Base-by-base conservation (phyloP, 768 basidiomycete genomes). In the Lentinula detonsa region DNA sequence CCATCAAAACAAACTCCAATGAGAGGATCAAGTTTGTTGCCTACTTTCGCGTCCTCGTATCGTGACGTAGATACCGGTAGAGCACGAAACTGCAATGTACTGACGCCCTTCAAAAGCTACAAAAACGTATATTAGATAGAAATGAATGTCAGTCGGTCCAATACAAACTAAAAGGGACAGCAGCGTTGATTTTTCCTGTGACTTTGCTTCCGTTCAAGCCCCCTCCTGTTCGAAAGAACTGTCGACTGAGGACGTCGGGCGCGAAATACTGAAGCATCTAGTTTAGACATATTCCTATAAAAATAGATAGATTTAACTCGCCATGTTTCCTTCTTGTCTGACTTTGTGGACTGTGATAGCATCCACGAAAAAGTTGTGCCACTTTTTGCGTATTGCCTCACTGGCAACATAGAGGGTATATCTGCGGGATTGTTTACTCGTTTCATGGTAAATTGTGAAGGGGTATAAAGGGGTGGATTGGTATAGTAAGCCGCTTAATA, bases 371-470 rank as follows among this genome's bases (percentile, higher is more conserved):
- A 76, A 77, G 11, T 76, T 76, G 18, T 81, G 61, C 92, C 92
- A 94, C 65, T 81, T 83, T 67, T 78, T 78, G 60, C 92, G 75
- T 61, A 78, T 63, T 1, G 74, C 67, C 49, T 91, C 87, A 11
- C 79, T 84, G 16, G 75, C 64, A 0, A 88, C 86, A 64, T 85
- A 90, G 9, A 94, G 74, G 2, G 88, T 93, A 70, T 93, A 94
- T 61, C 85, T 74, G 49, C 91, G 81, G 55, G 72, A 75, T 16
- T 74, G 66, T 56, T 78, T 80, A 56, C 78, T 79, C 1, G 82
- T 78, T 0, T 87, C 85, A 62, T 93, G 91, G 70, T 84, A 89
- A 63, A 94, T 73, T 0, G 85, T 88, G 70, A 94, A 89, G 1
- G 92, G 91, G 68, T 84, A 93, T 67, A 91, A 72, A 11, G 82